Base-by-base conservation (phyloP, 164 flowering plant species). In the Euptelea pleiosperma region DNA sequence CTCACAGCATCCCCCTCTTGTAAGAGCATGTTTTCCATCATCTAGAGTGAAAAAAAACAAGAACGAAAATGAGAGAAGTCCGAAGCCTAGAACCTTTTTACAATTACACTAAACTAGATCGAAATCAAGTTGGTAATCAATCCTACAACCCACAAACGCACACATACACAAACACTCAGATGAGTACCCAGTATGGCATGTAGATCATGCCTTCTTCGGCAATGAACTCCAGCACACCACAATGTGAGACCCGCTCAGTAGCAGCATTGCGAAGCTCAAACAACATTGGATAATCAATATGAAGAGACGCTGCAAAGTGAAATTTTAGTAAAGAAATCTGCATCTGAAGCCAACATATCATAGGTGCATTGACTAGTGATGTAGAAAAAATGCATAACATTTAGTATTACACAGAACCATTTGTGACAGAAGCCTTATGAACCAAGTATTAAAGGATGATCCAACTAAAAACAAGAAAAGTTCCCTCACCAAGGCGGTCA, bases 191-290 rank as follows among this genome's bases (percentile, higher is more conserved):
- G 54, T 89, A 79, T 43, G 94, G 94, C 91, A 89, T 77, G 63
- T 88, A 93, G 58, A 93, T 81, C 90, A 86, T 76, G 73, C 99
- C 97, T 65, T 93, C 99, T 72, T 93, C 97, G 8, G 99, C 97
- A 76, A 83, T 85, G 74, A 93, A 90, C 82, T 93, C 97, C 61
- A 92, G 78, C 48, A 93, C 96, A 58, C 99, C 97, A 77, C 99
- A 93, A 53, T 90, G 97, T 22, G 99, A 93, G 44, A 83, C 77
- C 30, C 96, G 77, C 59, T 81, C 82, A n/a, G 89, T 71, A 42
- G 79, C 77, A 64, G 75, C 72, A 79, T 93, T 93, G 24, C 62
- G 76, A 40, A 93, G 88, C 72, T 93, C 96, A 73, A 93, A 93
- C 72, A 93, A 64, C 99, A 93, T 93, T 30, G 97, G 99, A 63